Conservation (phyloP, 345 rosid genomes). For the Clausena lansium region DNA sequence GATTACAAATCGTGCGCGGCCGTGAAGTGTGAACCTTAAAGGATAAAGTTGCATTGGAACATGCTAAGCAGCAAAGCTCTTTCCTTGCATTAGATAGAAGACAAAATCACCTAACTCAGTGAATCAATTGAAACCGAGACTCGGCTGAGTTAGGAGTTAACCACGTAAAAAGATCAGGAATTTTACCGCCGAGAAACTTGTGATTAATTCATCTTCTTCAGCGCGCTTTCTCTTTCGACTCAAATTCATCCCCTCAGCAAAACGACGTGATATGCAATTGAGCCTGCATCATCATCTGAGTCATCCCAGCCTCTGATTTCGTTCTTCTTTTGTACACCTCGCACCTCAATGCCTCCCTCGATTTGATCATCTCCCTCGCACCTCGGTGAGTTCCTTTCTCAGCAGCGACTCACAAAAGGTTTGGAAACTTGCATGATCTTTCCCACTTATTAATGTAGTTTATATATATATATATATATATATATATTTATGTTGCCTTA, state of each 20-base stretch:
- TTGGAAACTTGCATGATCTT: slow-evolving; percentile 18
- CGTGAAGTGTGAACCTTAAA: slow-evolving; percentile 4
- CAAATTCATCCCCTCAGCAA: slow-evolving; percentile 18
- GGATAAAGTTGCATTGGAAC: slow-evolving; percentile 39
- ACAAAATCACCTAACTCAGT: no score
- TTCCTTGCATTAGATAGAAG: slow-evolving; percentile 26
- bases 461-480: not conserved
- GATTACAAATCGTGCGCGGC: not conserved
- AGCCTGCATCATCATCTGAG: slow-evolving; percentile 48
- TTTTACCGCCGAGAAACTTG: slow-evolving; percentile 24
- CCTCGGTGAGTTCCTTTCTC: slow-evolving; percentile 48
- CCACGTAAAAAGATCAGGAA: not conserved
- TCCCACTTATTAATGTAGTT: no score
- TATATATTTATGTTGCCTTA: not conserved
- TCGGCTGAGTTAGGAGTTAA: not conserved
- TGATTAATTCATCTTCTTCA: slow-evolving; percentile 33
- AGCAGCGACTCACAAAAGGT: no score
- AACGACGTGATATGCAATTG: slow-evolving; percentile 43
- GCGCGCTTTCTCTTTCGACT: slow-evolving; percentile 50
- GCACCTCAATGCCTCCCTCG: slow-evolving; percentile 46
- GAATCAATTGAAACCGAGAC: not conserved
- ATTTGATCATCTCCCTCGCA: slow-evolving; percentile 62
- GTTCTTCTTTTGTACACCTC: slow-evolving; percentile 47
- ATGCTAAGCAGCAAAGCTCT: slow-evolving; percentile 37
- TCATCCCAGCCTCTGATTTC: slow-evolving; percentile 49